phyloP scores from a whole-genome alignment of 108 stramenopile species.

The Cyclotella kingstonii region DNA sequence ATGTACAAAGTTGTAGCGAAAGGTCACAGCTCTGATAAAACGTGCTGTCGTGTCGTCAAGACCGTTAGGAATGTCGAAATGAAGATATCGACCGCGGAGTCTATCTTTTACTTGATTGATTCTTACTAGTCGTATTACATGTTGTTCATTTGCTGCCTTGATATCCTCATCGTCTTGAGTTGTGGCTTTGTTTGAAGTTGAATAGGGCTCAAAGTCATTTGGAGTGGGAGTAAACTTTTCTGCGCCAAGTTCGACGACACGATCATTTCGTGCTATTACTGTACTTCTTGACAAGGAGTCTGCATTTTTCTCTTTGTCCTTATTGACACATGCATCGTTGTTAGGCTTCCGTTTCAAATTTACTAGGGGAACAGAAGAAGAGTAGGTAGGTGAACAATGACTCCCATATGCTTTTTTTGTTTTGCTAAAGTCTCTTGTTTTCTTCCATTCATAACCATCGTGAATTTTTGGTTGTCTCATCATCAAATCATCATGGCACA shows the following conservation, averaged over 20 bases:
- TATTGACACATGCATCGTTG: neutral
- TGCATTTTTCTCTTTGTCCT: too few species aligned
- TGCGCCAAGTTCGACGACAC: too few species aligned
- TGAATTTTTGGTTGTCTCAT: neutral
- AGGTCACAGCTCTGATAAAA: conserved; percentile 17
- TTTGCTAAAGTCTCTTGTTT: neutral
- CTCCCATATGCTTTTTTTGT: conserved; percentile 5
- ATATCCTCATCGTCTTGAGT: neutral
- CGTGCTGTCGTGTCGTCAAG: conserved; percentile 21
- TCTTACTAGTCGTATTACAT: conserved; percentile 3
- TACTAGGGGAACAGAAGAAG: neutral
- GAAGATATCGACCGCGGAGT: conserved; percentile 20
- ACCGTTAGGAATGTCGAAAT: conserved; percentile 25
- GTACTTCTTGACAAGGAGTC: too few species aligned
- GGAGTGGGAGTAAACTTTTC: too few species aligned
- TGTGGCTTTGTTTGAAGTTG: neutral
- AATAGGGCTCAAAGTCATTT: neutral
- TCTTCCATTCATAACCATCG: conserved; percentile 1
- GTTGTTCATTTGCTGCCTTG: neutral
- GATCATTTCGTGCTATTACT: too few species aligned
- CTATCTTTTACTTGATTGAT: conserved; percentile 3
- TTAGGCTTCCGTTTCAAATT: neutral
- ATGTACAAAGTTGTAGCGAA: conserved; percentile 10
- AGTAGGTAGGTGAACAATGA: neutral
- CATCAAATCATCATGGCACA: neutral